A percentile compares a stretch with the other conserved stretches of the same genome.
phyloP scores from a whole-genome alignment of 1,284 basidiomycete genomes.

The Rhodotorula mucilaginosa region DNA sequence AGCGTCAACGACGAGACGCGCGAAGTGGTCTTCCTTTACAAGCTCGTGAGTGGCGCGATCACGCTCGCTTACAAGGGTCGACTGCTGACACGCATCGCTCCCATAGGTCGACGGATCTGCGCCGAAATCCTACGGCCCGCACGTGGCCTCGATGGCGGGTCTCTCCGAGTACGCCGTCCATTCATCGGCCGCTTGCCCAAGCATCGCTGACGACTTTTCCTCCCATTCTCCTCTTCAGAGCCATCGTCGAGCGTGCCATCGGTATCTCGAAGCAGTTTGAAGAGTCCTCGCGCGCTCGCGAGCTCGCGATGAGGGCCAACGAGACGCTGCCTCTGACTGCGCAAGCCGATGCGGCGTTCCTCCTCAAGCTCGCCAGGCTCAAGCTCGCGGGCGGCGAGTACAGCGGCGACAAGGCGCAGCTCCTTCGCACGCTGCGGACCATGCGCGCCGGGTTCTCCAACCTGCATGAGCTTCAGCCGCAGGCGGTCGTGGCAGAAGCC shows the following conservation, averaged over 20 bases:
- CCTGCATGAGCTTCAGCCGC: not conserved
- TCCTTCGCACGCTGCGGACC: conserved; percentile 20
- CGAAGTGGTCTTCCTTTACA: conserved; percentile 88
- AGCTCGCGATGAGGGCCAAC: conserved; percentile 67
- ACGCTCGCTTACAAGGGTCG: conserved; percentile 45
- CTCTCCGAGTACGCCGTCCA: conserved; percentile 26
- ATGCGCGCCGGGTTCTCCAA: conserved; percentile 13
- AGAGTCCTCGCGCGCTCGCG: conserved; percentile 53
- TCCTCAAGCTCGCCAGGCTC: conserved; percentile 48
- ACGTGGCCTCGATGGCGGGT: conserved; percentile 44
- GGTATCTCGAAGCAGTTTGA: conserved; percentile 84
- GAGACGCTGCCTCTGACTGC: conserved; percentile 67
- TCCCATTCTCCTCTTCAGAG: conserved; percentile 41
- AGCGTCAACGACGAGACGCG: conserved; percentile 83
- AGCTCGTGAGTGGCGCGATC: conserved; percentile 74
- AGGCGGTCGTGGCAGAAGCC: not conserved
- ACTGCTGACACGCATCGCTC: not conserved
- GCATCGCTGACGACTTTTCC: conserved; percentile 52
- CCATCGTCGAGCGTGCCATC: conserved; percentile 78
- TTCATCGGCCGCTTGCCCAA: conserved; percentile 62
- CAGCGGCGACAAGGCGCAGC: conserved; percentile 13
- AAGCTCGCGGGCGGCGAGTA: not conserved
- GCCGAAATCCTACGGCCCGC: conserved; percentile 44
- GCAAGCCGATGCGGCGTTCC: conserved; percentile 82
- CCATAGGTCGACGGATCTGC: conserved; percentile 38